Evolutionary conservation across 805 yeast genomes (phyloP), one percentile per base, ranked within the genome.

Genomic region (Candida alai): DNA sequence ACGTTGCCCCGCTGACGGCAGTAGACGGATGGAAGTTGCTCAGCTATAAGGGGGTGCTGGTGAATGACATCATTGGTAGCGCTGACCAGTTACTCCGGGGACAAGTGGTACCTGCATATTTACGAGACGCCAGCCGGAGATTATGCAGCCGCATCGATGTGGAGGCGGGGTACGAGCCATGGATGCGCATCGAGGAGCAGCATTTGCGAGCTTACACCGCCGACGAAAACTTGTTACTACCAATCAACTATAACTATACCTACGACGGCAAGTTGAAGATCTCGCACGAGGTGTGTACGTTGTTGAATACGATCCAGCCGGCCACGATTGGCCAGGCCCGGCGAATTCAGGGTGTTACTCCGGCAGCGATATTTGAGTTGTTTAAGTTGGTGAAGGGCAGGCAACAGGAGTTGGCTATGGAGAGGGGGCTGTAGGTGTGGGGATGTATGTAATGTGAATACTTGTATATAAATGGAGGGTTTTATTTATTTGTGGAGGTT

Each of bases 291-390:
- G 89, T 80, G 19, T 74, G 83, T 37, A 67, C 65, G 12, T 60
- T 84, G 8, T 64, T 93, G 35, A 84, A 86, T 48, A 68, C 71
- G 8, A 78, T 86, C 11, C 81, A 84, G 41, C 98, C 98, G 0
- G 76, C 76, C 35, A 93, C 97, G 0, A 76, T 93, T 28, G 97
- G 97, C 0, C 97, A 93, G 54, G 97, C 97, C 0, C 73, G 95
- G 53, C 70, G 97, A 46, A 83, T 90, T 9, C 95, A 93, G 50
- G 97, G 98, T 1, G 79, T 93, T 2, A 90, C 97, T 0, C 96
- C 97, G 0, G 90, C 96, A 0, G 93, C 96, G 0, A 66, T 86
- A 12, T 83, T 87, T 43, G 94, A 85, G 51, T 66, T 89, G 30
- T 84, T 80, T 51, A 68, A 79, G 41, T 54, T 82, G 36, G 70